A percentile compares a stretch with the other conserved stretches of the same genome.
Conservation (phyloP, 176 grass and related monocot species). For the Triticum dicoccoides region DNA sequence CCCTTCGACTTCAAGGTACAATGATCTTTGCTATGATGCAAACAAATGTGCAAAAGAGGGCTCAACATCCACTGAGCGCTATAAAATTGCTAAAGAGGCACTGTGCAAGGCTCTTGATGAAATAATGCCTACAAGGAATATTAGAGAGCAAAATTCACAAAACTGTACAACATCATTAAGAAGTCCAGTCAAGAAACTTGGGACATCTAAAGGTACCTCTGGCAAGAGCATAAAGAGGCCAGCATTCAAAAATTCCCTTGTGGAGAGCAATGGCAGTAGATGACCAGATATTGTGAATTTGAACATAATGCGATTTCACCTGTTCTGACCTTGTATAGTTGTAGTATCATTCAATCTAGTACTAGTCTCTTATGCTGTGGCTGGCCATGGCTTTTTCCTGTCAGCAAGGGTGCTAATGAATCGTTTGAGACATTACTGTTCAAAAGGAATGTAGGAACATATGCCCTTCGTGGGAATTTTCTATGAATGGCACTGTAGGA, state of each 20-base stretch:
- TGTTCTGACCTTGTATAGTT: conserved; percentile 31
- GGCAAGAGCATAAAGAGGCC: conserved; percentile 60
- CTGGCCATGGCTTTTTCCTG: neutral
- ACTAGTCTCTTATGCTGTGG: conserved; percentile 10
- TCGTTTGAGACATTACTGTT: conserved; percentile 13
- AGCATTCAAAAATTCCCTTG: conserved; percentile 46
- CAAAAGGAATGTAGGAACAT: conserved; percentile 18
- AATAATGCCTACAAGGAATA: conserved; percentile 55
- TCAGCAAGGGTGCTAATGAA: conserved; percentile 28
- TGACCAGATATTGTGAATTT: conserved; percentile 36
- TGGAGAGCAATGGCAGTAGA: conserved; percentile 58
- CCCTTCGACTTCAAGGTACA: conserved; percentile 38
- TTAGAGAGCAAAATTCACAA: conserved; percentile 38
- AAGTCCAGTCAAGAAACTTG: conserved; percentile 45
- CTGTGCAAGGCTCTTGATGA: conserved; percentile 64
- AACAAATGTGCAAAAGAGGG: conserved; percentile 78
- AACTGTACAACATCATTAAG: conserved; percentile 39
- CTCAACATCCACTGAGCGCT: conserved; percentile 57
- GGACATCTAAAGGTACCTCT: conserved; percentile 41
- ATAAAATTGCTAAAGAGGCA: conserved; percentile 82
- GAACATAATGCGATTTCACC: conserved; percentile 10
- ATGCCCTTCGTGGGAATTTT: neutral
- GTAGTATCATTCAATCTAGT: neutral
- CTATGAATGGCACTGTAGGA: conserved; percentile 12
- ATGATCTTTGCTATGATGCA: conserved; percentile 64